Evolutionary conservation across 2,329 filamentous ascomycete species (phyloP).

Genomic region (Fusarium drepaniforme): DNA sequence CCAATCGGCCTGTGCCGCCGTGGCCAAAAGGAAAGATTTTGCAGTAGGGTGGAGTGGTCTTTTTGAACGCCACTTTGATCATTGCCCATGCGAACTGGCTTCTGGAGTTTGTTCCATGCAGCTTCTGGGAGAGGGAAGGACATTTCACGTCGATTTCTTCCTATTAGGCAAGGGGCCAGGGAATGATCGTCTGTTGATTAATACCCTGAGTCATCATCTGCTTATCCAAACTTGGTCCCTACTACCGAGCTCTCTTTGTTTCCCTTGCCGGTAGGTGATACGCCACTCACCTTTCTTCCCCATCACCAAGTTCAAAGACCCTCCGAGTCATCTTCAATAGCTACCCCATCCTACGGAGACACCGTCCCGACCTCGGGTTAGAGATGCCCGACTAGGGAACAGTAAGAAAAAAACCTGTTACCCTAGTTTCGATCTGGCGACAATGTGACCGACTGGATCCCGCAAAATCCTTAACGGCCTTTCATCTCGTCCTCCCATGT

Average conservation of each 20-base stretch:
- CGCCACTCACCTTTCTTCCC: slow-evolving; percentile 13
- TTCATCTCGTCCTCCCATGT: slow-evolving; percentile 1
- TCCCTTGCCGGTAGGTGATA: background rate
- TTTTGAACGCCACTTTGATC: background rate
- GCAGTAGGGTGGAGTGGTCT: background rate
- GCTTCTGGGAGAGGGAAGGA: slow-evolving; percentile 8
- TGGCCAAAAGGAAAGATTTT: slow-evolving; percentile 28
- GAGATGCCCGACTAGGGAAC: slow-evolving; percentile 6
- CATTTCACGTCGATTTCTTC: background rate
- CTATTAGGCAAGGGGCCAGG: background rate
- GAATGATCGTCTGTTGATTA: background rate
- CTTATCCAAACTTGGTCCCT: background rate
- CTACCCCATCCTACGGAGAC: background rate
- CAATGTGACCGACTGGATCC: slow-evolving; percentile 2
- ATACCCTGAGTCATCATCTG: slow-evolving; percentile 18
- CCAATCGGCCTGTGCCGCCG: slow-evolving; percentile 20
- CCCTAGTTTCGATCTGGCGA: slow-evolving; percentile 8
- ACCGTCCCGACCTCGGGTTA: slow-evolving; percentile 16
- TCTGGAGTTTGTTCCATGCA: slow-evolving; percentile 35
- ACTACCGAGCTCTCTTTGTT: background rate
- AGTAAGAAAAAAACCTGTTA: slow-evolving; percentile 3
- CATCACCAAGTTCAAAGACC: background rate
- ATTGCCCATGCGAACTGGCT: slow-evolving; percentile 13
- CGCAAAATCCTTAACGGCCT: background rate
- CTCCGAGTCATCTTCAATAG: background rate